A percentile compares a stretch with the other conserved stretches of the same genome.
Conservation (phyloP, 2,329 filamentous ascomycete species). For the Neurospora sp. region DNA sequence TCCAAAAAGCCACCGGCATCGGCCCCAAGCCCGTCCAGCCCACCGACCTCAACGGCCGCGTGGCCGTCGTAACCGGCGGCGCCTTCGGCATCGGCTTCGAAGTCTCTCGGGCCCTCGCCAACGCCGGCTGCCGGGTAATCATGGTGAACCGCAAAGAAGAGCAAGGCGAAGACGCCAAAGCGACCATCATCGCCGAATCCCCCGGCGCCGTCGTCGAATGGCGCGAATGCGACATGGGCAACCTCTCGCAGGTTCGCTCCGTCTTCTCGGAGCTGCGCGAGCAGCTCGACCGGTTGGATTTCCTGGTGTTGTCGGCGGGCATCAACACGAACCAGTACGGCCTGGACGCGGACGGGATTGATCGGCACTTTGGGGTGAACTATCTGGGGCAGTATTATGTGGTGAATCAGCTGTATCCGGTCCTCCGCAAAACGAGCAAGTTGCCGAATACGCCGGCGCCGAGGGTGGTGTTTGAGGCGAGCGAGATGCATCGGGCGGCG, state of each 20-base stretch:
- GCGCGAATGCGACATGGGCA: constrained; percentile 31
- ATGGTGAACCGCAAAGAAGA: constrained; percentile 27
- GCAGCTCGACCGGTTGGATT: constrained; percentile 28
- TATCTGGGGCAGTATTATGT: constrained; percentile 35
- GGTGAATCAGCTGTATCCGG: constrained; percentile 30
- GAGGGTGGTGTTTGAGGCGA: constrained; percentile 30
- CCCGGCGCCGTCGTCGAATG: constrained; percentile 27
- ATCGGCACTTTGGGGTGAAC: constrained; percentile 34
- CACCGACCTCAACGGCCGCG: constrained; percentile 24
- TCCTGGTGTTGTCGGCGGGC: constrained; percentile 32
- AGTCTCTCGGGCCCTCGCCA: constrained; percentile 24
- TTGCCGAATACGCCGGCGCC: constrained; percentile 24
- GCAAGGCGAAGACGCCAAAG: constrained; percentile 21
- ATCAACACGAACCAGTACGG: constrained; percentile 32
- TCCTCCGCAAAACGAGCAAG: constrained; percentile 30
- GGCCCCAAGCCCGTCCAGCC: constrained; percentile 27
- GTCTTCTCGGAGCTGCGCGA: constrained; percentile 28
- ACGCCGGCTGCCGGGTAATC: constrained; percentile 26
- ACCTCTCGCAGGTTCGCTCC: constrained; percentile 25
- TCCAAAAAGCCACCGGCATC: constrained; percentile 23
- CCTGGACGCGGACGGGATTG: constrained; percentile 28
- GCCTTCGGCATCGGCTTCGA: constrained; percentile 30
- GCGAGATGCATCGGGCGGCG: constrained; percentile 30
- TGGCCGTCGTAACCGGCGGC: constrained; percentile 29
- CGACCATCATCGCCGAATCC: constrained; percentile 19